Evolutionary conservation across 2,329 filamentous ascomycete species (phyloP).

Genomic region (Albophoma yamanashiensis): DNA sequence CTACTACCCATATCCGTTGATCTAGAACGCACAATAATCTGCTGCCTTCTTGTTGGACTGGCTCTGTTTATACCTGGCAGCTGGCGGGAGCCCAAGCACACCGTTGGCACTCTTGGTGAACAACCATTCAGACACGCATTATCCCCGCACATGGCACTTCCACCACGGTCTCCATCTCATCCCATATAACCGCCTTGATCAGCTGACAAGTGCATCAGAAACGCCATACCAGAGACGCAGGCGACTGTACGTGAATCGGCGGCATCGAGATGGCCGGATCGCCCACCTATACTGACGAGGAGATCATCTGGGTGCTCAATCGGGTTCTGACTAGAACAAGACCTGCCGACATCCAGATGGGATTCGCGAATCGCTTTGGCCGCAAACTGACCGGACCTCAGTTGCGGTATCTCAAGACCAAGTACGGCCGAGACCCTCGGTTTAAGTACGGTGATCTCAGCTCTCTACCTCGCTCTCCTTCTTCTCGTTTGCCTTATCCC

Average conservation of each 20-base stretch:
- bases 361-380: slow-evolving; percentile 17
- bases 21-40: not conserved
- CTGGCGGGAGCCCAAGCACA: not conserved
- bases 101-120: not conserved
- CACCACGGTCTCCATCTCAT: not conserved
- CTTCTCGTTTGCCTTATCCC: not conserved
- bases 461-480: not conserved
- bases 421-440: slow-evolving; percentile 27
- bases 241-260: not conserved
- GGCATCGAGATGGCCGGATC: slow-evolving; percentile 19
- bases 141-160: not conserved
- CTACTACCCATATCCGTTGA: not conserved
- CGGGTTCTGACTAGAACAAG: slow-evolving; percentile 16
- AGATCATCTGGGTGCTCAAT: slow-evolving; percentile 24
- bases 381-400: slow-evolving; percentile 21
- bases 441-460: slow-evolving; percentile 20
- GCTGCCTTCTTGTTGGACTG: not conserved
- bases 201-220: not conserved
- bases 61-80: not conserved
- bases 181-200: not conserved
- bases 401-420: slow-evolving; percentile 27
- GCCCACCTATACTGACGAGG: slow-evolving; percentile 19
- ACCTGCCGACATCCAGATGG: slow-evolving; percentile 11
- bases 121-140: not conserved
- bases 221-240: not conserved